A percentile compares a stretch with the other conserved stretches of the same genome.
These are phyloP conservation scores for Yamadazyma philogaea DNA, from an alignment of 805 yeast species.

Conservation along the genomic window DNA sequence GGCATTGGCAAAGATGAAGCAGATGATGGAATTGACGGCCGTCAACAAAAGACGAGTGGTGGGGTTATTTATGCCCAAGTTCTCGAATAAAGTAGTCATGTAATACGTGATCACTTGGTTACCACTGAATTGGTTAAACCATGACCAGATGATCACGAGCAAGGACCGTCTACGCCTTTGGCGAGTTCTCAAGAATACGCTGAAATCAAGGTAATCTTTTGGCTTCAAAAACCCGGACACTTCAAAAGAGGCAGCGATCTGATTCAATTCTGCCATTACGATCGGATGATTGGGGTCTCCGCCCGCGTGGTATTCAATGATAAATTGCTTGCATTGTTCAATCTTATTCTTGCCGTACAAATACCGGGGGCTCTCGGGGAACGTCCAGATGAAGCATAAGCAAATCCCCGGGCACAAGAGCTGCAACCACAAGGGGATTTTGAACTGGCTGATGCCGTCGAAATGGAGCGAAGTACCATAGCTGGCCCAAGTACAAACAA, in stretches of 20 bases:
- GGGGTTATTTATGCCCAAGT: slow-evolving; percentile 44
- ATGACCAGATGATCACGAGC: slow-evolving; percentile 25
- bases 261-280: slow-evolving; percentile 32
- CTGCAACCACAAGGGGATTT: slow-evolving; percentile 21
- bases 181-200: slow-evolving; percentile 10
- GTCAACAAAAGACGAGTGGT: slow-evolving; percentile 20
- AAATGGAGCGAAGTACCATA: slow-evolving; percentile 34
- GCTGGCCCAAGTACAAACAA: slow-evolving; percentile 33
- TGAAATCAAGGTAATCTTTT: slow-evolving; percentile 15
- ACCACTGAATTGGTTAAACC: slow-evolving; percentile 45
- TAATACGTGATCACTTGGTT: slow-evolving; percentile 49
- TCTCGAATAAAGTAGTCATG: slow-evolving; percentile 43
- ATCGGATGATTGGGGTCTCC: slow-evolving; percentile 19
- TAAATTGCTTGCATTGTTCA: slow-evolving; percentile 24
- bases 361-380: slow-evolving; percentile 51
- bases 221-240: slow-evolving; percentile 13
- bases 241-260: slow-evolving; percentile 24
- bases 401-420: slow-evolving; percentile 40
- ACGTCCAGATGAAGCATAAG: slow-evolving; percentile 27
- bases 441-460: slow-evolving; percentile 25
- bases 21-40: slow-evolving; percentile 16
- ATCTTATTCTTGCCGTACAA: slow-evolving; percentile 30
- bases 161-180: slow-evolving; percentile 14
- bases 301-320: slow-evolving; percentile 15
- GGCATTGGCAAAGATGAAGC: slow-evolving; percentile 12